These are phyloP conservation scores for Asparagopsis taxiformis DNA, from an alignment of 31 red algal species.

Conservation along the genomic window DNA sequence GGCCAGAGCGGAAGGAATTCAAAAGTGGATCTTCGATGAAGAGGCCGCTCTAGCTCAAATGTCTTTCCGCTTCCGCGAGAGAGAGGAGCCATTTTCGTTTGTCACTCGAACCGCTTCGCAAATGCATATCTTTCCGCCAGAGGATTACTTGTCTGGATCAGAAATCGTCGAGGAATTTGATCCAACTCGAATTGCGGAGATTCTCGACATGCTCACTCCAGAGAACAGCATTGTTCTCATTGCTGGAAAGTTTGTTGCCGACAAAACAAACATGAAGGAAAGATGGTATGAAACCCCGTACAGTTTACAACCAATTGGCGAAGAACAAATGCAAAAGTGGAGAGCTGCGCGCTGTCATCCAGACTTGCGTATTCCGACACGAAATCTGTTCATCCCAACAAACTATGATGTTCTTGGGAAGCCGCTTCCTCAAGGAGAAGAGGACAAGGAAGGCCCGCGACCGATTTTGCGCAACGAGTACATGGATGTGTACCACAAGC, in stretches of 20 bases:
- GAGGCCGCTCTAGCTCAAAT: constrained; percentile 62
- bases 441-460: constrained; percentile 37
- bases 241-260: constrained; percentile 38
- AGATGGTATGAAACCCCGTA: constrained; percentile 92
- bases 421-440: constrained; percentile 31
- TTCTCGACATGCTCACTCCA: constrained; percentile 59
- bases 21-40: constrained; percentile 73
- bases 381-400: constrained; percentile 82
- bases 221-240: constrained; percentile 57
- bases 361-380: constrained; percentile 53
- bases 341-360: constrained; percentile 12
- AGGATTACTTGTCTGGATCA: constrained; percentile 72
- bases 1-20: constrained; percentile 29
- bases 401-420: constrained; percentile 64
- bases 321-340: constrained; percentile 24
- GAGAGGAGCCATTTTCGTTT: constrained; percentile 36
- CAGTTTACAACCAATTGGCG: constrained; percentile 29
- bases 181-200: constrained; percentile 18
- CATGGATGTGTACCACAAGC: constrained; percentile 69
- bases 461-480: constrained; percentile 38
- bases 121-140: constrained; percentile 36
- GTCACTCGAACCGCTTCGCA: constrained; percentile 20
- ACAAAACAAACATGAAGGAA: constrained; percentile 47
- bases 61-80: constrained; percentile 79
- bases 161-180: constrained; percentile 63